phyloP scores from a whole-genome alignment of 352 stramenopile species.

The Albugo laibachii region DNA sequence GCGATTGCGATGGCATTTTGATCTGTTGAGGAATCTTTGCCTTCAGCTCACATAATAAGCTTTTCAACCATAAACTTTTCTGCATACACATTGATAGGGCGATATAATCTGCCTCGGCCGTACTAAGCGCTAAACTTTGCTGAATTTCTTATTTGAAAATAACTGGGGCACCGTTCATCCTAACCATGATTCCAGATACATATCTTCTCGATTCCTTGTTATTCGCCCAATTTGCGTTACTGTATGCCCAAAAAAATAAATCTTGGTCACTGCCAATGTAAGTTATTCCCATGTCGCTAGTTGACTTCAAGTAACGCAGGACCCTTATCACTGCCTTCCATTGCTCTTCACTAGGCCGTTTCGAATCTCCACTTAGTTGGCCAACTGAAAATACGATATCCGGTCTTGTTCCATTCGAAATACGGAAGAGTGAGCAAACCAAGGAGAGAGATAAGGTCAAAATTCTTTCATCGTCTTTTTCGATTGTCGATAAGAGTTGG shows the following conservation, averaged over 20 bases:
- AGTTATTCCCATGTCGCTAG: neutral
- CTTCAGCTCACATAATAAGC: too few species aligned
- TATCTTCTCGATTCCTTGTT: neutral
- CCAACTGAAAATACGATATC: neutral
- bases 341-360: neutral
- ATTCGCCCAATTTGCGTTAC: neutral
- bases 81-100: neutral
- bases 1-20: neutral
- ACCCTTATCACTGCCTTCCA: neutral
- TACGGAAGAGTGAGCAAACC: neutral
- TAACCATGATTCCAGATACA: neutral
- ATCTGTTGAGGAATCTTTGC: conserved; percentile 4
- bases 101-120: neutral
- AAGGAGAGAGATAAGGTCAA: neutral
- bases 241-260: neutral
- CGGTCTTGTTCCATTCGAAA: neutral
- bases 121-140: neutral
- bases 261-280: neutral
- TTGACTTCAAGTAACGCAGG: neutral
- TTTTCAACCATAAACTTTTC: neutral
- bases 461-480: neutral
- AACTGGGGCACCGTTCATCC: neutral
- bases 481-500: neutral
- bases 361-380: neutral
- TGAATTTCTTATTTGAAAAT: neutral